Conservation (phyloP, 345 rosid species). For the Dipteronia sinensis region DNA sequence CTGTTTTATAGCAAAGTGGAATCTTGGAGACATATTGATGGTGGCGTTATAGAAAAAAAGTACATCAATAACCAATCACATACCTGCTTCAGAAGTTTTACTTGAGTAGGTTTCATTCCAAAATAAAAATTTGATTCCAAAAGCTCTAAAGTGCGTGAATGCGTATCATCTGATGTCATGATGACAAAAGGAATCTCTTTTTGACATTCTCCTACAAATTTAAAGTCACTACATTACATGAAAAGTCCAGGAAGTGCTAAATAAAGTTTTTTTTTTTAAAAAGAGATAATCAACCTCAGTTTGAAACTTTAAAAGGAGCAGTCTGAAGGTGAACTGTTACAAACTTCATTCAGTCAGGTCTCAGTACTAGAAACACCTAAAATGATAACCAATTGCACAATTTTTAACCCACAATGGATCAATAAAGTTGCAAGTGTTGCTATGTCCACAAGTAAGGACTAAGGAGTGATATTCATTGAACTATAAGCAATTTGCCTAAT, state of each 20-base stretch:
- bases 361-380: not conserved
- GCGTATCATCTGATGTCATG: slow-evolving; percentile 98
- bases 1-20: not conserved
- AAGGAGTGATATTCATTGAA: not conserved
- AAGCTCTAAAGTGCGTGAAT: slow-evolving; percentile 65
- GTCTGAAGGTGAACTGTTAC: not conserved
- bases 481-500: slow-evolving; percentile 3
- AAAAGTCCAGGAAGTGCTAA: slow-evolving; percentile 11
- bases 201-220: slow-evolving; percentile 50
- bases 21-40: not conserved
- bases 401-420: not conserved
- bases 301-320: not conserved
- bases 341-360: not conserved
- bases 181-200: slow-evolving; percentile 81
- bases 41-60: not conserved
- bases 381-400: not conserved
- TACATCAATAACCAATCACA: slow-evolving; percentile 7
- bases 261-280: not conserved
- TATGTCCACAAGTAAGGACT: not conserved
- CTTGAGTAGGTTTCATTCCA: slow-evolving; percentile 88
- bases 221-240: not conserved
- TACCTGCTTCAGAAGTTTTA: slow-evolving; percentile 94
- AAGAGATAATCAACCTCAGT: not conserved
- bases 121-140: slow-evolving; percentile 78
- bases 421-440: not conserved